These are phyloP conservation scores for Aspergillus udagawae DNA, from an alignment of 2,329 filamentous ascomycete genomes.

Conservation along the genomic window DNA sequence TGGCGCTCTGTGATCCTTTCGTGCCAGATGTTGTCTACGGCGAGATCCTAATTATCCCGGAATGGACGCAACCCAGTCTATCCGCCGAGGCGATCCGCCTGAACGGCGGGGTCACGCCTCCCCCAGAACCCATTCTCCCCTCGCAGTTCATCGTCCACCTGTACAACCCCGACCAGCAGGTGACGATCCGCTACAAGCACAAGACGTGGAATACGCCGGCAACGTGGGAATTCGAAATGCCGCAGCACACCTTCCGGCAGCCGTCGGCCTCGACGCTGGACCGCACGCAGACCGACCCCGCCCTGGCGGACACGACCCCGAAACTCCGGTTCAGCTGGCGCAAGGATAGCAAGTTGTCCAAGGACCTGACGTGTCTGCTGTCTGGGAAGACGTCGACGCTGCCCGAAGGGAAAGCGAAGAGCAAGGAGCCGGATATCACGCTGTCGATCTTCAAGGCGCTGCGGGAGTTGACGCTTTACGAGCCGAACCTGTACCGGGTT, in stretches of 20 bases:
- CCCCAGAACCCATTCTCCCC: slow-evolving; percentile 69
- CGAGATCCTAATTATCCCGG: slow-evolving; percentile 78
- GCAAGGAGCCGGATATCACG: slow-evolving; percentile 90
- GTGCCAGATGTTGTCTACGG: slow-evolving; percentile 78
- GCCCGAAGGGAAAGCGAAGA: slow-evolving; percentile 64
- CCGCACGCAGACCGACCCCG: slow-evolving; percentile 61
- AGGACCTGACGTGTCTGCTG: slow-evolving; percentile 84
- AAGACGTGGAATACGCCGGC: slow-evolving; percentile 77
- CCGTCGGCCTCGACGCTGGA: slow-evolving; percentile 79
- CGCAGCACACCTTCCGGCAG: slow-evolving; percentile 74
- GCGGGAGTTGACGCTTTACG: slow-evolving; percentile 81
- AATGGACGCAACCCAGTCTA: slow-evolving; percentile 78
- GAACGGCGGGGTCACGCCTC: slow-evolving; percentile 61
- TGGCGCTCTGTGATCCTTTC: slow-evolving; percentile 78
- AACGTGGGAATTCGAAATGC: slow-evolving; percentile 90
- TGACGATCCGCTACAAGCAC: slow-evolving; percentile 63
- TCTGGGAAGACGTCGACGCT: slow-evolving; percentile 67
- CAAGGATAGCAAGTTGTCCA: slow-evolving; percentile 77
- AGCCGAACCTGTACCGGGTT: slow-evolving; percentile 84
- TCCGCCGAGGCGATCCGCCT: slow-evolving; percentile 74
- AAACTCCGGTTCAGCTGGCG: slow-evolving; percentile 86
- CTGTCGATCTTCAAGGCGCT: slow-evolving; percentile 78
- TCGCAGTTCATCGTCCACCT: slow-evolving; percentile 78
- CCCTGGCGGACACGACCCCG: slow-evolving; percentile 55
- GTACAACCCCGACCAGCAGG: slow-evolving; percentile 87